These are phyloP conservation scores for Paraleonurus japonicus DNA, from an alignment of 257 asterid genomes.

Conservation along the genomic window DNA sequence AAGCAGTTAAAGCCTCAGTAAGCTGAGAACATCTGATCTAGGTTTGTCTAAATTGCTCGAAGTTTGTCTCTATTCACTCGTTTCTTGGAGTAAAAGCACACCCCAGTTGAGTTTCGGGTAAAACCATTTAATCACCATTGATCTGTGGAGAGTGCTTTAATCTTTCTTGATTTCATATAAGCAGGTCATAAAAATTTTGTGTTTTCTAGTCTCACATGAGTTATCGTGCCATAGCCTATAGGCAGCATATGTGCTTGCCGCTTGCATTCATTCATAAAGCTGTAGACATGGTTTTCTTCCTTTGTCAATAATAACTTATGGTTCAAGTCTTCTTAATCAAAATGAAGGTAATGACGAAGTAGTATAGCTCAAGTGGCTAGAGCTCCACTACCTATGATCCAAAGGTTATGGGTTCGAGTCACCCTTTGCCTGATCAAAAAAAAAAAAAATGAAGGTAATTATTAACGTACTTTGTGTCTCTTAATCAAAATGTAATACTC, in stretches of 20 bases:
- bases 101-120: slow-evolving; percentile 3
- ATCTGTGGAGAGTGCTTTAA: slow-evolving; percentile 20
- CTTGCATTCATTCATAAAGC: slow-evolving; percentile 4
- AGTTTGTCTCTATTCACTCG: neutral
- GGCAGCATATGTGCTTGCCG: neutral
- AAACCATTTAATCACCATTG: slow-evolving; percentile 19
- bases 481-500: no score
- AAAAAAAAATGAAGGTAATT: no score
- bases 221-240: neutral
- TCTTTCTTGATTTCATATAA: slow-evolving; percentile 26
- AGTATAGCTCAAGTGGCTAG: no score
- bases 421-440: no score
- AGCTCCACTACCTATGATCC: no score
- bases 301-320: neutral
- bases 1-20: slow-evolving; percentile 73
- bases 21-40: neutral
- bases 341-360: no score
- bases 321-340: neutral
- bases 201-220: neutral
- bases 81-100: slow-evolving; percentile 19
- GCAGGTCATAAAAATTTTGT: neutral
- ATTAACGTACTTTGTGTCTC: no score
- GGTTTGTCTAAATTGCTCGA: slow-evolving; percentile 15
- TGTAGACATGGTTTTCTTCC: neutral
- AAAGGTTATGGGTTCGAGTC: no score